A percentile compares a stretch with the other conserved stretches of the same genome.
phyloP scores from a whole-genome alignment of 495 filamentous ascomycete species.

The Lichenothelia convexa region DNA sequence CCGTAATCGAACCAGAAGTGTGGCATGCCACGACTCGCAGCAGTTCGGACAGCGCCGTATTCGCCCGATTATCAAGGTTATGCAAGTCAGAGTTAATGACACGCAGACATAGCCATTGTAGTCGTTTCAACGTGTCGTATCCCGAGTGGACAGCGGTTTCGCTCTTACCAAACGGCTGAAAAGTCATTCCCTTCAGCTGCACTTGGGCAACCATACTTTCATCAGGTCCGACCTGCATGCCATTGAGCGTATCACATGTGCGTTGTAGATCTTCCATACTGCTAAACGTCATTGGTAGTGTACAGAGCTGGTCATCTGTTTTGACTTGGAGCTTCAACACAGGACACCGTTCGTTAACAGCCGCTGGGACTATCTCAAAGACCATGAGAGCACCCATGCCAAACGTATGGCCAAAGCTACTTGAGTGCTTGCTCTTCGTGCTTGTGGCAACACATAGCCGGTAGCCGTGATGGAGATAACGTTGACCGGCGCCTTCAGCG shows the following conservation, averaged over 20 bases:
- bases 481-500: constrained; percentile 45
- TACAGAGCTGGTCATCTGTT: constrained; percentile 42
- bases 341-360: constrained; percentile 30
- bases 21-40: constrained; percentile 35
- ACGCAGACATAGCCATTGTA: constrained; percentile 29
- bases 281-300: constrained; percentile 56
- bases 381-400: constrained; percentile 42
- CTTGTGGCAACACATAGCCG: constrained; percentile 57
- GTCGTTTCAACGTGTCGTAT: constrained; percentile 13
- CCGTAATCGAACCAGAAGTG: constrained; percentile 17
- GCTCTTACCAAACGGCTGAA: constrained; percentile 37
- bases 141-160: constrained; percentile 23
- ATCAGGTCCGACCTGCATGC: constrained; percentile 37
- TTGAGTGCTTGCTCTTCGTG: constrained; percentile 54
- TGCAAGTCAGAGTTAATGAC: constrained; percentile 22
- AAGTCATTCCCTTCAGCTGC: constrained; percentile 38
- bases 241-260: constrained; percentile 50
- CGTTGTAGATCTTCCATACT: constrained; percentile 44
- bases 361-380: constrained; percentile 52
- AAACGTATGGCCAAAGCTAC: constrained; percentile 48
- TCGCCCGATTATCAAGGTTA: constrained; percentile 25
- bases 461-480: constrained; percentile 55
- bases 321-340: constrained; percentile 50
- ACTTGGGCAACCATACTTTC: constrained; percentile 46
- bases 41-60: constrained; percentile 47